Evolutionary conservation across 2,329 filamentous ascomycete species (phyloP).

Genomic region (Pseudocercospora fijiensis): DNA sequence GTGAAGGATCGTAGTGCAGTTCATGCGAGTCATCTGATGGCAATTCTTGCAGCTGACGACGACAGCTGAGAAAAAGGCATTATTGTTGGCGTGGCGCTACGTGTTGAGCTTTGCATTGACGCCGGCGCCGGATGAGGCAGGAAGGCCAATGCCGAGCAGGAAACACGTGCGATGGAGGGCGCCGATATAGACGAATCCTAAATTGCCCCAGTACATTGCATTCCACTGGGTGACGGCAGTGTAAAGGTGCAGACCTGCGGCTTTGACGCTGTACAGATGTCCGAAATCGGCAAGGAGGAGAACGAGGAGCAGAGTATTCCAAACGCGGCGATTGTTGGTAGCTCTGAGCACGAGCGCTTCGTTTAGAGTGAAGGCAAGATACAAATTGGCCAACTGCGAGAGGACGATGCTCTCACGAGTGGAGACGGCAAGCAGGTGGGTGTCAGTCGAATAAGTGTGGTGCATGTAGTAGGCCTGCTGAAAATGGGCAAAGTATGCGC

Average conservation of each 20-base stretch:
- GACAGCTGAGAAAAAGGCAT: not conserved
- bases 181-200: conserved; percentile 41
- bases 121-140: not conserved
- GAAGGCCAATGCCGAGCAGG: conserved; percentile 36
- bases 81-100: conserved; percentile 4
- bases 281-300: conserved; percentile 74
- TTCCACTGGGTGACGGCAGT: conserved; percentile 40
- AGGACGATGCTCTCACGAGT: conserved; percentile 63
- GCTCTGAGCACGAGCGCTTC: conserved; percentile 72
- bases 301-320: conserved; percentile 65
- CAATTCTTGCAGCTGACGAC: not conserved
- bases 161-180: conserved; percentile 37
- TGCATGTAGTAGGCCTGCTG: conserved; percentile 59
- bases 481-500: conserved; percentile 55
- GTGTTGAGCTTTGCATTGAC: conserved; percentile 1
- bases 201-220: conserved; percentile 40
- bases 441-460: conserved; percentile 57
- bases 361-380: conserved; percentile 73
- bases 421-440: conserved; percentile 49
- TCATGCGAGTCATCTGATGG: conserved; percentile 7
- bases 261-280: conserved; percentile 66
- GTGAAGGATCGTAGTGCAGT: not conserved
- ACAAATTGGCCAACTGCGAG: conserved; percentile 75
- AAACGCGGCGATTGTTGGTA: conserved; percentile 67
- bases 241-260: conserved; percentile 56